Evolutionary conservation across 352 stramenopile species (phyloP), one percentile per base, ranked within the genome.

Genomic region (Globisporangium polare): DNA sequence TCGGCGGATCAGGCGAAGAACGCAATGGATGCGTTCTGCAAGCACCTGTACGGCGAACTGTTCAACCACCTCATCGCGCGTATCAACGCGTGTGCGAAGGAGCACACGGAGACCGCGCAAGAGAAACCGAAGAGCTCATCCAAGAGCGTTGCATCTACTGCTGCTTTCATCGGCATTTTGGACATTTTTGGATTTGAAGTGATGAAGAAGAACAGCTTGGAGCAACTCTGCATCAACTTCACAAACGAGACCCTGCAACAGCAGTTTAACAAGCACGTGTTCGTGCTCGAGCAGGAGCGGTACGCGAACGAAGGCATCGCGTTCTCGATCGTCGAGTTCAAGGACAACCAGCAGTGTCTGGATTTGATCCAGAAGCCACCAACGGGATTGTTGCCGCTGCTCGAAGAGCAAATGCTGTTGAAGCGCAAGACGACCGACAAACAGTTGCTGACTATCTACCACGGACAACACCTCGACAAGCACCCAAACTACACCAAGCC

Each of bases 121-220:
- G 67, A 72, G 20, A 60, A 65, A 26, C 66, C 53, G 31, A 27
- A 58, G 50, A 18, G 39, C 53, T 18, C 41, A 5, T 29, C 35
- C 22, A 61, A 45, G 42, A 59, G 42, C n/a, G 35, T 17, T 13
- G 27, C 18, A 9, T 55, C 62, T 5, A 27, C 42, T 41, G 10
- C 53, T 9, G 71, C 76, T 1, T 94, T 92, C 24, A 95, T 97
- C 51, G 89, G 87, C 12, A 94, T 97, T 27, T 71, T 97, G 17
- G 89, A 97, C 64, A 97, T 97, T 45, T 97, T 97, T 63, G 89
- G 89, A 10, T 96, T 97, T 60, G 89, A 97, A 63, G 86, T 89
- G 20, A 93, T 97, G 83, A 70, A 86, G 53, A 77, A 72, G 43
- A 97, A 97, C 72, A 94, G 79, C 39, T 73, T 97, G 12, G 89